Evolutionary conservation across 176 grass and related monocot species (phyloP).

Genomic region (Typha latifolia): DNA sequence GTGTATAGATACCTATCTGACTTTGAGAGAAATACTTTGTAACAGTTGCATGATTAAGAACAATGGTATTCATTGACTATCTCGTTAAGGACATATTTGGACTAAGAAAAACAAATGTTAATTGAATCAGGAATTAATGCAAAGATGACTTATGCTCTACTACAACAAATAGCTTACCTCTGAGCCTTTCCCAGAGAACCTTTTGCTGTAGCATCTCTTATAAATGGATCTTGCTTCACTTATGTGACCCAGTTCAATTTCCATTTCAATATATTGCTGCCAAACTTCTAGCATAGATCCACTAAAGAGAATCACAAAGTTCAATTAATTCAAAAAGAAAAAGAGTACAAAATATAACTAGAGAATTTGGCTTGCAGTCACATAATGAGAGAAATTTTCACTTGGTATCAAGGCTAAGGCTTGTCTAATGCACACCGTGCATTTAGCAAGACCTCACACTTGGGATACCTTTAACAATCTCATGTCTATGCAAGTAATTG

Average conservation of each 20-base stretch:
- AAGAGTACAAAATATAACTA: not conserved
- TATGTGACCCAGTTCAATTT: constrained; percentile 53
- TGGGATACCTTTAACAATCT: too few species aligned
- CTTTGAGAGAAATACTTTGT: too few species aligned
- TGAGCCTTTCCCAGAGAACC: constrained; percentile 71
- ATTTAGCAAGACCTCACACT: too few species aligned
- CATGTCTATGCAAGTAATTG: too few species aligned
- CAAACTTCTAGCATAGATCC: constrained; percentile 73
- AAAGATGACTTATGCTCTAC: not conserved
- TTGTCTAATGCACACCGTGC: too few species aligned
- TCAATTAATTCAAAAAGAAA: constrained; percentile 5
- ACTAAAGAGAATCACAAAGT: constrained; percentile 44
- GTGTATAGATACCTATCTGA: too few species aligned
- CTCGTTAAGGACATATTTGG: too few species aligned
- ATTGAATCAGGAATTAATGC: not conserved
- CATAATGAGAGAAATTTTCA: not conserved
- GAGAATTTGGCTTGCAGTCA: not conserved
- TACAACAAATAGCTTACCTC: constrained; percentile 38
- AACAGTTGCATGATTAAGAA: too few species aligned
- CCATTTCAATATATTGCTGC: constrained; percentile 78
- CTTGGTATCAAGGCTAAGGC: too few species aligned
- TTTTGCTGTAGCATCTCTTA: constrained; percentile 86
- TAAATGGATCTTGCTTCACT: constrained; percentile 84
- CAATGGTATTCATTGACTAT: too few species aligned
- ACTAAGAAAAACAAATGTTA: not conserved